Conservation (phyloP, 1,284 basidiomycete genomes). For the Moniliophthora roreri region DNA sequence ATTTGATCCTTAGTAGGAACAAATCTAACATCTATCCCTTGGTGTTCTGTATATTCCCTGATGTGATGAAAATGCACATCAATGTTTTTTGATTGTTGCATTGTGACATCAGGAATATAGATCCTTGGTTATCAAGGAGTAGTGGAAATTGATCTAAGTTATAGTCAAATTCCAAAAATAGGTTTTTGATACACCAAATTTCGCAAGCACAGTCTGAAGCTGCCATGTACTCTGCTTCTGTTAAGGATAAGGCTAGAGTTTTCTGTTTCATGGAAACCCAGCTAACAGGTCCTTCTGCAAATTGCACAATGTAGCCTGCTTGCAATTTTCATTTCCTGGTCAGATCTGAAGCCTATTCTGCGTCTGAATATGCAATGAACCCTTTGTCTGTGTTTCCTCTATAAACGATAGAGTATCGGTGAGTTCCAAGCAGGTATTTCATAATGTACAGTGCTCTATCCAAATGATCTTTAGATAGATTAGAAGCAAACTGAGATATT, state of each 20-base stretch:
- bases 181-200: not conserved
- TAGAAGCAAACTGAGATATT: slow-evolving; percentile 7
- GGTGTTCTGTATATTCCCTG: slow-evolving; percentile 26
- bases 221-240: slow-evolving; percentile 34
- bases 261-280: slow-evolving; percentile 28
- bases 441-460: slow-evolving; percentile 18
- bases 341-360: slow-evolving; percentile 28
- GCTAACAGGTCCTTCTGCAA: slow-evolving; percentile 19
- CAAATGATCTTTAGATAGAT: slow-evolving; percentile 3
- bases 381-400: slow-evolving; percentile 11
- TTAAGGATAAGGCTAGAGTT: slow-evolving; percentile 27
- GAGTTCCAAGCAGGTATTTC: slow-evolving; percentile 24
- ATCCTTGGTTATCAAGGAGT: slow-evolving; percentile 35
- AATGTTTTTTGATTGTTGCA: slow-evolving; percentile 38
- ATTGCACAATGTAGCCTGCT: slow-evolving; percentile 22
- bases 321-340: slow-evolving; percentile 17
- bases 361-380: slow-evolving; percentile 20
- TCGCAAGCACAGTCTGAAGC: slow-evolving; percentile 22
- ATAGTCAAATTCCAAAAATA: slow-evolving; percentile 24
- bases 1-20: slow-evolving; percentile 21
- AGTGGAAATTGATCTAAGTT: slow-evolving; percentile 13
- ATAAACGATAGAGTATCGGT: slow-evolving; percentile 20
- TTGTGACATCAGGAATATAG: slow-evolving; percentile 30
- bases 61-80: slow-evolving; percentile 37
- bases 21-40: slow-evolving; percentile 9